Evolutionary conservation across 441 rosid genomes (phyloP), one percentile per base, ranked within the genome.

Genomic region (Syzygium malaccense): DNA sequence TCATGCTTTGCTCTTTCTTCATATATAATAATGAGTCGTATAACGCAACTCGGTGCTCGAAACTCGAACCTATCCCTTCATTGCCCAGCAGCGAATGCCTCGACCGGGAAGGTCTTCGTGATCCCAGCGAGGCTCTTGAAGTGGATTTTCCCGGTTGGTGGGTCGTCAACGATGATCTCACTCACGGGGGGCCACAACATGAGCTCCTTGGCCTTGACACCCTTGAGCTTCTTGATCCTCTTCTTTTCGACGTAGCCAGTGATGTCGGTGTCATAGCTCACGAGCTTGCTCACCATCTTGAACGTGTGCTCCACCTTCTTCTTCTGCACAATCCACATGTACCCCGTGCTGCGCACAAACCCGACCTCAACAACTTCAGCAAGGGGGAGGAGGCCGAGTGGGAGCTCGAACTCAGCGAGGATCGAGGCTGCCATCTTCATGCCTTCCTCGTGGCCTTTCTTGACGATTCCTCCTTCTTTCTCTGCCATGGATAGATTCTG

Each of bases 241-340:
- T 55, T 85, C 87, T 45, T 85, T 33, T 55, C 66, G 19, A 85
- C 62, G 26, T 85, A 85, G 87, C 87, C 87, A 8, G 87, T 85
- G 87, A 55, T 85, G n/a, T 33, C 66, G 1, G 49, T 5, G 66
- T 55, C 30, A 10, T 85, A 85, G 23, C 7, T 85, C 66, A 85
- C 87, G 32, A 85, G 87, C n/a, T 85, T 85, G 87, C 51, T 55
- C 58, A 85, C 62, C 87, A 85, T 85, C 87, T 85, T 85, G 87
- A 85, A 85, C 87, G 41, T 26, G 49, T 85, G 87, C 64, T 85
- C 87, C 62, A 85, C 87, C 49, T 85, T 85, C 87, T 85, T 85
- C 58, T 23, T 58, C 87, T 85, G 87, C 30, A 85, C 64, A 28
- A 85, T 85, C 87, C 87, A 85, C 87, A 85, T 55, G 66, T 85